These are phyloP conservation scores for Aspergillus sp. DNA, from an alignment of 2,329 filamentous ascomycete species.

Conservation along the genomic window DNA sequence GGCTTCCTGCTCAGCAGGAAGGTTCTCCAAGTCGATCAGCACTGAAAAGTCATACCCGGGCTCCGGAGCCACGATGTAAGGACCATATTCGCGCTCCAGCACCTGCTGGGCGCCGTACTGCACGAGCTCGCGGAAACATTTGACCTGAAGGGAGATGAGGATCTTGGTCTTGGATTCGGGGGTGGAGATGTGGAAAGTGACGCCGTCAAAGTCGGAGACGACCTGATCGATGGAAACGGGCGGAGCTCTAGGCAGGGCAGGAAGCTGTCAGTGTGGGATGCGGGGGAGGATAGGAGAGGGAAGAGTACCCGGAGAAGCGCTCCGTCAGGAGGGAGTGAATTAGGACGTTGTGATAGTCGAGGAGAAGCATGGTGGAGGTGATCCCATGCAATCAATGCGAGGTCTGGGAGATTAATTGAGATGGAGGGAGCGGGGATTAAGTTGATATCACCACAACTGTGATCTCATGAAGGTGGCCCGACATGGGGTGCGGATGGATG, in stretches of 20 bases:
- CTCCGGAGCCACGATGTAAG: conserved; percentile 84
- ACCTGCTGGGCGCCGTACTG: conserved; percentile 90
- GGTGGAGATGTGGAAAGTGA: conserved; percentile 97
- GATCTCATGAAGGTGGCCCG: background rate
- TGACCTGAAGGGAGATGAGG: conserved; percentile 87
- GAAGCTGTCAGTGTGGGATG: conserved; percentile 31
- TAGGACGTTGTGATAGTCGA: conserved; percentile 98
- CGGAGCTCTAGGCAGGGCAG: conserved; percentile 60
- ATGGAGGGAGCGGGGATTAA: background rate
- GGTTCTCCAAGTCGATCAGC: conserved; percentile 78
- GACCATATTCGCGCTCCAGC: conserved; percentile 89
- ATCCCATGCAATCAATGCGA: conserved; percentile 9
- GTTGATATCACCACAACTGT: background rate
- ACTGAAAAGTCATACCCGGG: conserved; percentile 95
- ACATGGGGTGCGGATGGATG: background rate
- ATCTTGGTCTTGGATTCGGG: conserved; percentile 93
- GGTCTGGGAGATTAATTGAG: background rate
- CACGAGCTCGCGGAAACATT: conserved; percentile 90
- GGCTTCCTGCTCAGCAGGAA: conserved; percentile 80
- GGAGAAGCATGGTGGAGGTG: conserved; percentile 67
- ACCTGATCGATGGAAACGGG: conserved; percentile 94
- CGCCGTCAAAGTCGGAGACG: conserved; percentile 97
- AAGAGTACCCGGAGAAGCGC: conserved; percentile 75
- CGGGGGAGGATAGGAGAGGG: conserved; percentile 26
- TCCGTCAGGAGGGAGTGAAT: conserved; percentile 96